Conservation (phyloP, 768 basidiomycete species). For the Coprinopsis cinerea region DNA sequence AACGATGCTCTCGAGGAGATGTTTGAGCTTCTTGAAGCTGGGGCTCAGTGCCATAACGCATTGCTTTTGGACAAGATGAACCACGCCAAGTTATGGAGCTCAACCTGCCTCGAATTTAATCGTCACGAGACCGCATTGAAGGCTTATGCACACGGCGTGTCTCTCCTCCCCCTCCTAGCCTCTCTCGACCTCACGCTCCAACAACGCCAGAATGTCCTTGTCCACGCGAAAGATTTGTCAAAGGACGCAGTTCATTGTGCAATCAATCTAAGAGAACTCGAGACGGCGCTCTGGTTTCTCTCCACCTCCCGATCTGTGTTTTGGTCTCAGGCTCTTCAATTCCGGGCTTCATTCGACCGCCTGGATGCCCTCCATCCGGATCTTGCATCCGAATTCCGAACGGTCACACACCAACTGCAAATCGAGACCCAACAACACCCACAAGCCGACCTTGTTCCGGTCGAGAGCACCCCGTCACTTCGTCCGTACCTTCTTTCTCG, state of each 20-base stretch:
- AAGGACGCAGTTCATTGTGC: not conserved
- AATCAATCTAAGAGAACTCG: not conserved
- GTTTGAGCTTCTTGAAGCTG: no score
- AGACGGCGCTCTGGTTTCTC: not conserved
- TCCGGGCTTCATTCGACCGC: not conserved
- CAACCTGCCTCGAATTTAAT: not conserved
- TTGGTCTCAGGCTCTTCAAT: constrained; percentile 1
- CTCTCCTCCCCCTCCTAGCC: not conserved
- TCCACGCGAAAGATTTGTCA: not conserved
- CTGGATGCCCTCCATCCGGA: not conserved
- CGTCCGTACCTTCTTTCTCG: not conserved
- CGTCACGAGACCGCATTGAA: not conserved
- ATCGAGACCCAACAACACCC: not conserved
- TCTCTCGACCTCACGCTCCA: not conserved
- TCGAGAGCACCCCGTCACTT: no score
- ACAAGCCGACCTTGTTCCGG: no score
- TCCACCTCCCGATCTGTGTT: not conserved
- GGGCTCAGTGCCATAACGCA: no score
- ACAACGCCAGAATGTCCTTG: not conserved
- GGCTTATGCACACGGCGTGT: not conserved
- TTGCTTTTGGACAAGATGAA: not conserved
- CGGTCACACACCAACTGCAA: not conserved
- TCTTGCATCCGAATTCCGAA: not conserved
- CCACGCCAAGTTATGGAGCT: not conserved
- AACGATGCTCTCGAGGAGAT: no score